phyloP scores from a whole-genome alignment of 2,329 filamentous ascomycete species.

The Monilinia fructigena region DNA sequence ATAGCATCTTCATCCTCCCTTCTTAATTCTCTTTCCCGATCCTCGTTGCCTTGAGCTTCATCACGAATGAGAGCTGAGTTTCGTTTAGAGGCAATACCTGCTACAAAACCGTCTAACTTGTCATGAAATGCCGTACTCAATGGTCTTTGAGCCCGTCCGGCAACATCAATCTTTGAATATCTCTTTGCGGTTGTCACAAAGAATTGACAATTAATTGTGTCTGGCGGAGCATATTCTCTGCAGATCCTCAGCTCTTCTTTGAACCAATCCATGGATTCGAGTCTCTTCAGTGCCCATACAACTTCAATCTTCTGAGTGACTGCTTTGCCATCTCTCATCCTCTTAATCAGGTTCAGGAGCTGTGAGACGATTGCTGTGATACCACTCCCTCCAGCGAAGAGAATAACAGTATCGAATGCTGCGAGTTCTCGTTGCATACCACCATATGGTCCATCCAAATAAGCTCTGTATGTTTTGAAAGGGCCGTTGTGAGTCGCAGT shows the following conservation, averaged over 20 bases:
- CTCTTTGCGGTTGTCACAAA: constrained; percentile 78
- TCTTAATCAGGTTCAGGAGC: constrained; percentile 88
- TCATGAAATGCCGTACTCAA: constrained; percentile 78
- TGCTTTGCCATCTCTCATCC: constrained; percentile 91
- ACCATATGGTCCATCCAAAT: constrained; percentile 91
- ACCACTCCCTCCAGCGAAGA: constrained; percentile 91
- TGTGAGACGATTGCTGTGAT: constrained; percentile 93
- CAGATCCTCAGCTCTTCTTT: constrained; percentile 91
- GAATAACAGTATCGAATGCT: constrained; percentile 88
- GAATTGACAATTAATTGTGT: constrained; percentile 90
- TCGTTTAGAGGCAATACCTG: constrained; percentile 81
- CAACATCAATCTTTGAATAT: constrained; percentile 33
- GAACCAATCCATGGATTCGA: constrained; percentile 97
- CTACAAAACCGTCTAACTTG: constrained; percentile 82
- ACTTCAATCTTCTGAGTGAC: constrained; percentile 88
- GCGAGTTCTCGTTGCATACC: constrained; percentile 88
- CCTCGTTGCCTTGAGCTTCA: constrained; percentile 74
- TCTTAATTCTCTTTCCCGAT: constrained; percentile 76
- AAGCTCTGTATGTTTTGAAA: constrained; percentile 88
- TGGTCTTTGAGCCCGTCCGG: constrained; percentile 56
- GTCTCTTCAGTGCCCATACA: constrained; percentile 87
- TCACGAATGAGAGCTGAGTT: constrained; percentile 81
- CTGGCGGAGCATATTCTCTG: constrained; percentile 81
- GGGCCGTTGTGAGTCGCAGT: constrained; percentile 82
- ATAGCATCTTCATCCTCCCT: constrained; percentile 82